Evolutionary conservation across 495 filamentous ascomycete species (phyloP), one percentile per base, ranked within the genome.

Genomic region (Neurospora sp.): DNA sequence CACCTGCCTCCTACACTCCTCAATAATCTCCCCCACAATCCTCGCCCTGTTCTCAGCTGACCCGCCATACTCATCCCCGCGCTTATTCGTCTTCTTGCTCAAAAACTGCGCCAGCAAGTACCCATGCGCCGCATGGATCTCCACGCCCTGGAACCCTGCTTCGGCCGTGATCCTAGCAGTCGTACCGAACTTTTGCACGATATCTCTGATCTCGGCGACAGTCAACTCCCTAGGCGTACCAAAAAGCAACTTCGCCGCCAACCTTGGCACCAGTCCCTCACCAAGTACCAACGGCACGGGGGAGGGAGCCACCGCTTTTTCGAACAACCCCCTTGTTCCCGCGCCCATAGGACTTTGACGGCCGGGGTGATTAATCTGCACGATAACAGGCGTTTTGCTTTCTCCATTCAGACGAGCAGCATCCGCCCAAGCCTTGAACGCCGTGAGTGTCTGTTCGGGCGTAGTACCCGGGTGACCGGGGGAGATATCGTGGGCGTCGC

Each of bases 101-200:
- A 83, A 82, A 78, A 94, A 94, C 79, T 94, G 92, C 75, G 92
- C 88, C 70, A 92, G 82, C 71, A 94, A 78, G 75, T 92, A 93
- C 3, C 92, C 92, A 76, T 94, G 92, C 5, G 90, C 90, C 42
- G 83, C 89, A 75, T 93, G 91, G 71, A 93, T 83, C 82, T 94
- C 90, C 2, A 94, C 90, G 16, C 90, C 92, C 75, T 92, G 90
- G 70, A 93, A 94, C n/a, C 92, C 92, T 0, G 91, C 92, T 6
- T 83, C 83, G 11, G 92, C 83, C 1, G 87, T 86, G 66, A 89
- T 88, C 70, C 84, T 79, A 1, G 91, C 89, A 4, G 90, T 89
- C 20, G 84, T 78, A 4, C 82, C 89, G 70, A 89, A 92, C 71
- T 86, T 84, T 0, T 76, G 73, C 18, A 92, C 84, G 14, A 82